Evolutionary conservation across 2,329 filamentous ascomycete genomes (phyloP), one percentile per base, ranked within the genome.

Genomic region (Phialemonium atrogriseum): DNA sequence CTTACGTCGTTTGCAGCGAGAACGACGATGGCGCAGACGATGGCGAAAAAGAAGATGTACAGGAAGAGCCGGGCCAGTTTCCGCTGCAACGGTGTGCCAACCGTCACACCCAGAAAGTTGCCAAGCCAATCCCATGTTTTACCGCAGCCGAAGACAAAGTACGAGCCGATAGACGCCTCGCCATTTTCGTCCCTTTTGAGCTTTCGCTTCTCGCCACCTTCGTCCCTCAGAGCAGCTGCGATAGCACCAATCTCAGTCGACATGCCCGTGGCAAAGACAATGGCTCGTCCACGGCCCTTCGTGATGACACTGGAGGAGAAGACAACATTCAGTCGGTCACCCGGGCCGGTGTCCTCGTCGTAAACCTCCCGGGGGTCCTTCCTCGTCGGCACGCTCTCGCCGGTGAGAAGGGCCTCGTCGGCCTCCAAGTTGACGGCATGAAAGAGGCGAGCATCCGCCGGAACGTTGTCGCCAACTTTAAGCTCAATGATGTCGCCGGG

Each of bases 241-340:
- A 76, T 73, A 37, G 62, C 64, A 40, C 71, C 71, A 27, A 76
- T 66, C 49, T 75, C 68, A 16, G 70, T 75, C 39, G 58, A 48
- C 68, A 73, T 83, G 25, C 74, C 80, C n/a, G 75, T 82, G 18
- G 73, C 68, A 30, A 78, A 69, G 28, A 84, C 79, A 32, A 85
- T 71, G 37, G 80, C 80, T 10, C 64, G 76, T 28, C 73, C 80
- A 35, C 80, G 73, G 30, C 81, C 80, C 38, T 77, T 75, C 4
- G 78, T 82, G 45, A 85, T 69, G n/a, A 75, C 80, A 39, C 77
- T 82, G 35, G 77, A 79, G 34, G 77, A 80, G 53, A 80, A 85
- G 24, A 73, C 73, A 53, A 84, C 71, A 51, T 85, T 85, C 45
- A 71, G 64, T 14, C 80, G 73, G 50, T 85, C 81, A 33, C 79